Conservation (phyloP, 2,329 filamentous ascomycete genomes). For the Colletotrichum simmondsii region DNA sequence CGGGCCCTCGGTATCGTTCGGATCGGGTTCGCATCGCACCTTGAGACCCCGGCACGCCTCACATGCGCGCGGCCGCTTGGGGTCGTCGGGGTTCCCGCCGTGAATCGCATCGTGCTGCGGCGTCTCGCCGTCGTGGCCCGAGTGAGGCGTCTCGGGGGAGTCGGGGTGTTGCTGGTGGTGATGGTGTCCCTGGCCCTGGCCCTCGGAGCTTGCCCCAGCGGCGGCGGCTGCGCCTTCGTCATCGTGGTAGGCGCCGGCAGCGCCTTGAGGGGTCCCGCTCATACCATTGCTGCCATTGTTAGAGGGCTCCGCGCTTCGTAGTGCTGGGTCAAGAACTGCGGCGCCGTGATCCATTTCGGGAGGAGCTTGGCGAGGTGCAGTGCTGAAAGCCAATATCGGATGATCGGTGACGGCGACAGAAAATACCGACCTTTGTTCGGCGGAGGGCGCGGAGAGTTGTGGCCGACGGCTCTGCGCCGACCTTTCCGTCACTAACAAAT, state of each 20-base stretch:
- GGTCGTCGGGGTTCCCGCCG: constrained; percentile 51
- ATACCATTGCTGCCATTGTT: background rate
- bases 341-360: constrained; percentile 27
- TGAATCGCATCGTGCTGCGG: constrained; percentile 19
- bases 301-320: constrained; percentile 17
- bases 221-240: background rate
- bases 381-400: constrained; percentile 23
- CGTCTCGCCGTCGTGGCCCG: constrained; percentile 26
- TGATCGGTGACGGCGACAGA: constrained; percentile 30
- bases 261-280: background rate
- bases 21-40: constrained; percentile 86
- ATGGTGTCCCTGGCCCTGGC: constrained; percentile 9
- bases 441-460: background rate
- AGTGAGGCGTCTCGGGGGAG: constrained; percentile 24
- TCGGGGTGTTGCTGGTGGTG: background rate
- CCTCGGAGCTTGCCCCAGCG: background rate
- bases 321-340: constrained; percentile 31
- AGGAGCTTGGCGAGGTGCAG: constrained; percentile 9
- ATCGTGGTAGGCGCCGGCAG: background rate
- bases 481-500: constrained; percentile 19
- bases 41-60: constrained; percentile 81
- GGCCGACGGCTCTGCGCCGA: constrained; percentile 23
- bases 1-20: constrained; percentile 67
- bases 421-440: constrained; percentile 29
- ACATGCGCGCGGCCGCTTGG: constrained; percentile 77